These are phyloP conservation scores for Blastomyces percursus DNA, from an alignment of 2,329 filamentous ascomycete genomes.

Conservation along the genomic window DNA sequence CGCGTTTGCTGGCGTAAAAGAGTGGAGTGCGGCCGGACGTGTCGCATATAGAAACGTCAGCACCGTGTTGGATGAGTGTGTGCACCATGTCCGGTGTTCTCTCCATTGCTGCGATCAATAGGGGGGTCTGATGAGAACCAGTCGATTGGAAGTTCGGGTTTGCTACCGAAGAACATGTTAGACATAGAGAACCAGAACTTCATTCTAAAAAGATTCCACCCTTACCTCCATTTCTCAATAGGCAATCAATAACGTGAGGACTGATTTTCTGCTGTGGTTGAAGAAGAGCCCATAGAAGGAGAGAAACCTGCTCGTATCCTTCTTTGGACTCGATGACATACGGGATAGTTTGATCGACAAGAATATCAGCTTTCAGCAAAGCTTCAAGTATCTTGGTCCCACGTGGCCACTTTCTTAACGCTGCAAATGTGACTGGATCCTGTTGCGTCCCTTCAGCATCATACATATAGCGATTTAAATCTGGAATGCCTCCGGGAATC, in stretches of 20 bases:
- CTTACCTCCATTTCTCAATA: constrained; percentile 41
- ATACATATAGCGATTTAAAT: constrained; percentile 27
- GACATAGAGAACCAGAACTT: constrained; percentile 7
- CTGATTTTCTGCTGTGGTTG: constrained; percentile 55
- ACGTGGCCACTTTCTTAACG: constrained; percentile 45
- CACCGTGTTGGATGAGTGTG: constrained; percentile 46
- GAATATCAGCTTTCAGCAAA: constrained; percentile 48
- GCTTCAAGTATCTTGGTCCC: constrained; percentile 43
- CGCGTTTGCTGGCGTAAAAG: constrained; percentile 47
- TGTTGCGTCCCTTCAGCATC: constrained; percentile 37
- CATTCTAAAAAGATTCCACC: background rate
- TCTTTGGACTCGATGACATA: constrained; percentile 38
- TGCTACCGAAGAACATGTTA: constrained; percentile 25
- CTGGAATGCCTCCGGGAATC: constrained; percentile 5
- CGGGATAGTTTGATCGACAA: constrained; percentile 45
- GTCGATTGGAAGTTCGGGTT: constrained; percentile 48
- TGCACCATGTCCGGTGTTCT: constrained; percentile 49
- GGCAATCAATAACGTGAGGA: constrained; percentile 45
- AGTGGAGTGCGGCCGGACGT: constrained; percentile 48
- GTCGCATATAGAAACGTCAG: constrained; percentile 50
- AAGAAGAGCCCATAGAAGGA: constrained; percentile 51
- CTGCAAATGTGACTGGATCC: constrained; percentile 43
- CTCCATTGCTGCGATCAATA: constrained; percentile 49
- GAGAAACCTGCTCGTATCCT: constrained; percentile 45
- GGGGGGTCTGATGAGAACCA: constrained; percentile 44